Evolutionary conservation across 176 grass and related monocot genomes (phyloP).

Genomic region (Triticum aestivum): DNA sequence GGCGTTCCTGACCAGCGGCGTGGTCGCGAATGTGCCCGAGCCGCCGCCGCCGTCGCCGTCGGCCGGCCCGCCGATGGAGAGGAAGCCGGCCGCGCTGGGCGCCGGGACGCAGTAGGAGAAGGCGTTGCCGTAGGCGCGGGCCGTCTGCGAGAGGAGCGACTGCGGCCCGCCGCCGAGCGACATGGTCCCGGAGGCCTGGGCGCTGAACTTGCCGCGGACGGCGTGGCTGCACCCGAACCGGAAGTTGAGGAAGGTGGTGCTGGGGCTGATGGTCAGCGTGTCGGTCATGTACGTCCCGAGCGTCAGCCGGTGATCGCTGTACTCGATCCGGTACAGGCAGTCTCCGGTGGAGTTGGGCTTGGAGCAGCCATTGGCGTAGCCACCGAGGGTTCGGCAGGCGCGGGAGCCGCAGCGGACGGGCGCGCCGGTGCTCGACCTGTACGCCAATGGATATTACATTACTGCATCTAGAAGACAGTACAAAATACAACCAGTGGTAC

Average conservation of each 20-base stretch:
- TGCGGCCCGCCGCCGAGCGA: conserved; percentile 47
- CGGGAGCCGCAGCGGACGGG: conserved; percentile 23
- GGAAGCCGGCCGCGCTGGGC: conserved; percentile 38
- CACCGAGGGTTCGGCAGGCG: conserved; percentile 25
- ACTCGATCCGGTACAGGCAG: neutral
- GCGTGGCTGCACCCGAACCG: conserved; percentile 57
- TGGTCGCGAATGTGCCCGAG: neutral
- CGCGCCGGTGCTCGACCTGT: neutral
- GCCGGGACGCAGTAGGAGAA: conserved; percentile 74
- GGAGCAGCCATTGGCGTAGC: neutral
- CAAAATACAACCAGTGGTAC: no score
- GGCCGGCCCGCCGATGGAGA: conserved; percentile 39
- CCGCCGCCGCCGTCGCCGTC: neutral
- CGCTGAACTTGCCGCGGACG: conserved; percentile 45
- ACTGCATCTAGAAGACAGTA: no score
- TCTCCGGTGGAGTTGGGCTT: neutral
- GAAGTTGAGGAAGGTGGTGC: conserved; percentile 18
- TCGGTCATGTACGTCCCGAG: conserved; percentile 17
- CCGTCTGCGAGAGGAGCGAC: conserved; percentile 57
- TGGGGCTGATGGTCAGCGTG: conserved; percentile 31
- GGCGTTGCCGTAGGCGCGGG: conserved; percentile 16
- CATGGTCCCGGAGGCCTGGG: conserved; percentile 37
- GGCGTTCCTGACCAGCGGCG: conserved; percentile 1
- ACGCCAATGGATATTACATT: no score
- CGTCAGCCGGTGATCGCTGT: neutral